Percentiles rank a stretch among this genome's conserved stretches.
Conservation (phyloP, 1,284 basidiomycete genomes). For the Calocybe gambosa region DNA sequence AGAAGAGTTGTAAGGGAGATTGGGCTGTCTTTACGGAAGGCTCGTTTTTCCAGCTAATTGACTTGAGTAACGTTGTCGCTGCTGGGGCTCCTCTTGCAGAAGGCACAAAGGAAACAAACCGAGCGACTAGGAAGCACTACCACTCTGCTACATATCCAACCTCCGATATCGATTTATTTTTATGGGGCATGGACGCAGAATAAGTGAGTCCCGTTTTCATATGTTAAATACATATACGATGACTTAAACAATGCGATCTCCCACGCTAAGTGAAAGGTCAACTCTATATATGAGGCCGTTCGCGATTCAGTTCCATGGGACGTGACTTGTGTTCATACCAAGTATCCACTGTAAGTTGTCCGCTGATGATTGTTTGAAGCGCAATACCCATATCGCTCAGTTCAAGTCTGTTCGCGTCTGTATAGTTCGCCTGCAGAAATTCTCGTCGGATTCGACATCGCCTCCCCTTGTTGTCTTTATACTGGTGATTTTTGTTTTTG, state of each 20-base stretch:
- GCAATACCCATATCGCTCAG: slow-evolving; percentile 54
- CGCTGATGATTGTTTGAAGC: slow-evolving; percentile 25
- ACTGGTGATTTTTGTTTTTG: slow-evolving; percentile 31
- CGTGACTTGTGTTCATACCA: slow-evolving; percentile 56
- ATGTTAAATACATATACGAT: neutral
- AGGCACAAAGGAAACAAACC: slow-evolving; percentile 41
- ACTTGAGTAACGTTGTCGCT: slow-evolving; percentile 57
- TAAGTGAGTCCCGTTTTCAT: slow-evolving; percentile 27
- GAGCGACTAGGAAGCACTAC: slow-evolving; percentile 48
- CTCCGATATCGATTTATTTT: slow-evolving; percentile 58
- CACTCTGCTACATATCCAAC: slow-evolving; percentile 48
- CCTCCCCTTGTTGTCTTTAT: slow-evolving; percentile 51
- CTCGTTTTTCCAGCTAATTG: slow-evolving; percentile 46
- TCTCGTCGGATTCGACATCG: slow-evolving; percentile 57
- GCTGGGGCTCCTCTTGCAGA: slow-evolving; percentile 50
- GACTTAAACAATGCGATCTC: too few species aligned
- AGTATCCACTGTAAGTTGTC: slow-evolving; percentile 40
- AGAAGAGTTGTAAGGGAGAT: slow-evolving; percentile 53
- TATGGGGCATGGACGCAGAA: slow-evolving; percentile 50
- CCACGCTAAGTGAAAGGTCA: slow-evolving; percentile 53
- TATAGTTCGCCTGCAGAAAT: slow-evolving; percentile 56
- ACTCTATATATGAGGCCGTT: slow-evolving; percentile 52
- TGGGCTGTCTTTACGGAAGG: slow-evolving; percentile 55
- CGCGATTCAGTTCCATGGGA: slow-evolving; percentile 60
- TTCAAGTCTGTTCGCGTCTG: slow-evolving; percentile 52